Base-by-base conservation (phyloP, 2,329 filamentous ascomycete species). In the Alternaria brassicae region DNA sequence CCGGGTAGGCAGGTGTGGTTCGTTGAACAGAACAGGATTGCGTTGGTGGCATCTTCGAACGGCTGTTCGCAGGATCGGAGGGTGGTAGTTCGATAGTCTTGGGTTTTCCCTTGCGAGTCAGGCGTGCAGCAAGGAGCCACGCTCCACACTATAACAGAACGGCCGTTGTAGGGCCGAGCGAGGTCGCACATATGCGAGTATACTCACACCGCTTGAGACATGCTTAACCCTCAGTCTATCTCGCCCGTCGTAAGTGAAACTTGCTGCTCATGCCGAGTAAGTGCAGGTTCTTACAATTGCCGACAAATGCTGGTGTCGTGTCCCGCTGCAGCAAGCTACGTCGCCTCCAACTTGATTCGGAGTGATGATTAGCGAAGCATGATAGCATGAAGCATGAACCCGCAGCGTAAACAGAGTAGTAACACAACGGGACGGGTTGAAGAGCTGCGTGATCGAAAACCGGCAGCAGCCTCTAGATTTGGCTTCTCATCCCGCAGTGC, bases 41-140 rank as follows among this genome's bases (percentile, higher is more conserved):
- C 45, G 41, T 56, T 47, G 40, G 34, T 12, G 32, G 39, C 37
- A 58, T 45, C 17, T 45, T 48, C 21, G 44, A 61, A 58, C 55
- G 58, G 50, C 49, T 58, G 58, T 61, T 61, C 54, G 54, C 54
- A 61, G 58, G 39, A 54, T 57, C 50, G 36, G 19, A 32, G 13
- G 30, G 45, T 52, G 17, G 47, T 41, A 34, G 39, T 39, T 37
- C 28, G 27, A 12, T 37, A 8, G 32, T 19, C 28, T n/a, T 25
- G 25, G 21, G 19, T 49, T 42, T 34, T 19, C 19, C 40, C 27
- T 36, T 47, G 37, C 37, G 42, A 49, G 42, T 53, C 56, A 54
- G 42, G 37, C 12, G 34, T 42, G 27, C 41, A 32, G 44, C 44
- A 48, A 23, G 30, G 44, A 48, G 36, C 44, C 19, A 36, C 44